Evolutionary conservation across 306 rosid genomes (phyloP).

Genomic region (Myrica gale): DNA sequence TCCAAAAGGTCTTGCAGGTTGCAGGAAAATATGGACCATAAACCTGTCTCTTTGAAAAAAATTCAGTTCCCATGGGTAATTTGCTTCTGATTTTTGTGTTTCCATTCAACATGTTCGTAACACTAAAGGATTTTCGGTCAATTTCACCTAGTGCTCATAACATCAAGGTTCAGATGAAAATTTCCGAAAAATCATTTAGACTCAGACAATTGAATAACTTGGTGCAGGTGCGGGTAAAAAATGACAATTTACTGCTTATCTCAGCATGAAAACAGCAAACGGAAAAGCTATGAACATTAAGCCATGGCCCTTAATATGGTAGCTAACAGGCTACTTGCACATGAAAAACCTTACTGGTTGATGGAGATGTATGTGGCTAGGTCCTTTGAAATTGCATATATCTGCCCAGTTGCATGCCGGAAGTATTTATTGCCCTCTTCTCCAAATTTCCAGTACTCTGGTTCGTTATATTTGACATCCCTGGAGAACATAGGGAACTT

Average conservation of each 20-base stretch:
- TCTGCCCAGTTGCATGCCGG: constrained; percentile 98
- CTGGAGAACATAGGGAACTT: constrained; percentile 34
- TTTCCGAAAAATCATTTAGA: neutral
- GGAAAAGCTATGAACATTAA: neutral
- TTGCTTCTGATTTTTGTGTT: neutral
- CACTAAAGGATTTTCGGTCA: neutral
- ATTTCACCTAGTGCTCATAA: neutral
- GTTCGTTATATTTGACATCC: constrained; percentile 92
- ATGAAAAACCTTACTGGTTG: constrained; percentile 63
- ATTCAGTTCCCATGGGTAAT: neutral
- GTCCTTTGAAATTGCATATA: constrained; percentile 92
- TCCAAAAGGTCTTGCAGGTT: neutral
- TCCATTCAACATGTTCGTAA: neutral
- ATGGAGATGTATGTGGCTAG: constrained; percentile 83
- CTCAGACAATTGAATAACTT: neutral
- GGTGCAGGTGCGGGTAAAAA: neutral
- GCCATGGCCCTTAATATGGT: neutral
- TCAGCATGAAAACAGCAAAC: neutral
- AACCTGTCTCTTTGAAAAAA: neutral
- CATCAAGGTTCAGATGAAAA: neutral
- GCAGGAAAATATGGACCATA: neutral
- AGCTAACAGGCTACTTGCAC: constrained; percentile 1
- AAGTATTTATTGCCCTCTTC: constrained; percentile 97
- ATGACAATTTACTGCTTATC: neutral
- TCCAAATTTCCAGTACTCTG: constrained; percentile 98